Evolutionary conservation across 176 grass and related monocot species (phyloP).

Genomic region (Calamus simplicifolius): DNA sequence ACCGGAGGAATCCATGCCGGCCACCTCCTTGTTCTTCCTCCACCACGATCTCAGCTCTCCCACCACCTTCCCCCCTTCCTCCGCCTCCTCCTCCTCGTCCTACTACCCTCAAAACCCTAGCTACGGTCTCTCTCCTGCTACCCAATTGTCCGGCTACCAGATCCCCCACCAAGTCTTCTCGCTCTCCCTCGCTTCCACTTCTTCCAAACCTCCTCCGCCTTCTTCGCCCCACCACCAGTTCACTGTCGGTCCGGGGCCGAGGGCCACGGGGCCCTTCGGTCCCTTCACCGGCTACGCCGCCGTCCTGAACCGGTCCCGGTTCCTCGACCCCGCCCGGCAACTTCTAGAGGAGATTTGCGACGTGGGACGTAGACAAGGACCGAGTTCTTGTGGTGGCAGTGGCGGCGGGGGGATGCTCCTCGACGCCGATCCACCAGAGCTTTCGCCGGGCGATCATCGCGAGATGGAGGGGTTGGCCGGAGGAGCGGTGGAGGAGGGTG

Average conservation of each 20-base stretch:
- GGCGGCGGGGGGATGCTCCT: constrained; percentile 1
- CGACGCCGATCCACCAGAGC: constrained; percentile 4
- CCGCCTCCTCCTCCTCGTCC: constrained; percentile 7
- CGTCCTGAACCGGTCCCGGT: constrained; percentile 18
- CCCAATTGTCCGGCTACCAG: not conserved
- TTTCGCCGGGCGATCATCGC: too few species aligned
- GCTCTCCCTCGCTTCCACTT: constrained; percentile 2
- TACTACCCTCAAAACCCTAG: not conserved
- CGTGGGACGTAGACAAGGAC: not conserved
- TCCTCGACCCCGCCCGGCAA: constrained; percentile 10
- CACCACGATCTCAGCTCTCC: not conserved
- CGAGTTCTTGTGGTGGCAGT: not conserved
- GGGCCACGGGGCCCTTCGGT: not conserved
- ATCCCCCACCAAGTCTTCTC: constrained; percentile 17
- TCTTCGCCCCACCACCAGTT: not conserved
- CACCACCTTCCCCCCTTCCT: not conserved
- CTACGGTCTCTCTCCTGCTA: not conserved
- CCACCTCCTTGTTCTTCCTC: not conserved
- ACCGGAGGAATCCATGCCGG: too few species aligned
- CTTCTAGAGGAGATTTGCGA: constrained; percentile 6
- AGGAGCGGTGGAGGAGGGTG: not conserved
- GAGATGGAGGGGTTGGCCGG: not conserved
- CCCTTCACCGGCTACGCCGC: constrained; percentile 20
- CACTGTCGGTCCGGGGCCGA: not conserved
- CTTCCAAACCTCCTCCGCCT: not conserved